A percentile compares a stretch with the other conserved stretches of the same genome.
phyloP scores from a whole-genome alignment of 2,329 filamentous ascomycete genomes.

The Grosmannia huntii region DNA sequence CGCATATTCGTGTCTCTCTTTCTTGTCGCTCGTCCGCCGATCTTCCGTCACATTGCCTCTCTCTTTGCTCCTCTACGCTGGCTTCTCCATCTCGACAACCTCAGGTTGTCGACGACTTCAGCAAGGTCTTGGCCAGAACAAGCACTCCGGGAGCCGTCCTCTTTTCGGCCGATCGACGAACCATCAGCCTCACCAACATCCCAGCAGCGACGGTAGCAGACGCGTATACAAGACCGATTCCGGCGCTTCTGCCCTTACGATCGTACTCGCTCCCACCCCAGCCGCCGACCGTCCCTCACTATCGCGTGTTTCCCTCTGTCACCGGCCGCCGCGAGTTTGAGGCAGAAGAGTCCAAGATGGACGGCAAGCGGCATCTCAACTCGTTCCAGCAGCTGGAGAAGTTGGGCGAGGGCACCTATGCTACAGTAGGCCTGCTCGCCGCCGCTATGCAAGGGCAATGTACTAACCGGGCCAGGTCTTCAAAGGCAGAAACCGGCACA shows the following conservation, averaged over 20 bases:
- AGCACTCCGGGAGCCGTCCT: conserved; percentile 26
- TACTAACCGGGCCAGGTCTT: conserved; percentile 55
- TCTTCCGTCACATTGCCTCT: background rate
- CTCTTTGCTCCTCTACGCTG: conserved; percentile 9
- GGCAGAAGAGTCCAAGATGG: conserved; percentile 44
- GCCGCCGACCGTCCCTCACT: conserved; percentile 18
- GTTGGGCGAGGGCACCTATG: conserved; percentile 97
- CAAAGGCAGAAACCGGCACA: conserved; percentile 90
- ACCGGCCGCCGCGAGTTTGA: conserved; percentile 6
- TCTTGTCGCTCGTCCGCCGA: background rate
- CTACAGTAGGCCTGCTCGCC: conserved; percentile 55
- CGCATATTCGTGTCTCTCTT: background rate
- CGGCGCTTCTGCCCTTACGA: background rate
- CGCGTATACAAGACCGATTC: background rate
- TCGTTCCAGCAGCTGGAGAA: conserved; percentile 99
- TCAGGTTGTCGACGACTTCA: conserved; percentile 7
- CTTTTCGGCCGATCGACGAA: conserved; percentile 21
- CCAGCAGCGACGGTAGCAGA: background rate
- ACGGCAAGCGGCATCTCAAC: conserved; percentile 82
- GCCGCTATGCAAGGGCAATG: too few relatives aligned
- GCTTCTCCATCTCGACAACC: conserved; percentile 11
- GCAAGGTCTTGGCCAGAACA: conserved; percentile 13
- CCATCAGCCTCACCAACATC: conserved; percentile 14
- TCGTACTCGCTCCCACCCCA: conserved; percentile 16
- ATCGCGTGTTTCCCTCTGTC: conserved; percentile 13